These are phyloP conservation scores for Thalassiosira exigua DNA, from an alignment of 352 stramenopile genomes.

Conservation along the genomic window DNA sequence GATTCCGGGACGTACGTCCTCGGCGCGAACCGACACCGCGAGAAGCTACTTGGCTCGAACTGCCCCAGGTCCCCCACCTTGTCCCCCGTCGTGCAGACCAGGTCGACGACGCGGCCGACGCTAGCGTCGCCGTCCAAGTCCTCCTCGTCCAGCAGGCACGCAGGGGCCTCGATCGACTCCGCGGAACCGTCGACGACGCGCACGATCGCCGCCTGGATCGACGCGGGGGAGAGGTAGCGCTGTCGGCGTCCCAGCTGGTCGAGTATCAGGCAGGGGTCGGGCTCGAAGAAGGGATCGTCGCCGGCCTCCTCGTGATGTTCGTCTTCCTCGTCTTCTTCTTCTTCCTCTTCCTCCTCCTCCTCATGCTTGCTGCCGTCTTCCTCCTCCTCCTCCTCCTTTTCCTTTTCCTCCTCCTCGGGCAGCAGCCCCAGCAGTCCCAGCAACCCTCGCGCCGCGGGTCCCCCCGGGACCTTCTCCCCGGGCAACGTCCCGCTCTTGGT, in stretches of 20 bases:
- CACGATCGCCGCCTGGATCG: slow-evolving; percentile 49
- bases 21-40: slow-evolving; percentile 45
- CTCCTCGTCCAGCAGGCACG: slow-evolving; percentile 46
- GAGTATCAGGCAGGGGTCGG: slow-evolving; percentile 37
- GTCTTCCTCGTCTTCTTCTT: background rate
- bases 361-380: slow-evolving; percentile 6
- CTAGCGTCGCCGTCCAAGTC: slow-evolving; percentile 14
- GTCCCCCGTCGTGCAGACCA: slow-evolving; percentile 45
- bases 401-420: background rate
- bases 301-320: slow-evolving; percentile 9
- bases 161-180: slow-evolving; percentile 32
- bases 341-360: background rate
- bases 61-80: slow-evolving; percentile 40
- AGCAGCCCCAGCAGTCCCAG: slow-evolving; percentile 33
- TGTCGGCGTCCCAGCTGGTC: slow-evolving; percentile 52
- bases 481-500: background rate
- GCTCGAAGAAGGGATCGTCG: slow-evolving; percentile 47
- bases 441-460: slow-evolving; percentile 24
- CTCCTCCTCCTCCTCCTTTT: background rate
- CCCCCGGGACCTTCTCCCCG: slow-evolving; percentile 28
- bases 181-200: slow-evolving; percentile 26
- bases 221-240: slow-evolving; percentile 41
- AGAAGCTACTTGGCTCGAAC: slow-evolving; percentile 48
- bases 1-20: slow-evolving; percentile 27
- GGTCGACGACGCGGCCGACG: slow-evolving; percentile 30